Evolutionary conservation across 2,329 filamentous ascomycete species (phyloP).

Genomic region (Epichloe glyceriae): DNA sequence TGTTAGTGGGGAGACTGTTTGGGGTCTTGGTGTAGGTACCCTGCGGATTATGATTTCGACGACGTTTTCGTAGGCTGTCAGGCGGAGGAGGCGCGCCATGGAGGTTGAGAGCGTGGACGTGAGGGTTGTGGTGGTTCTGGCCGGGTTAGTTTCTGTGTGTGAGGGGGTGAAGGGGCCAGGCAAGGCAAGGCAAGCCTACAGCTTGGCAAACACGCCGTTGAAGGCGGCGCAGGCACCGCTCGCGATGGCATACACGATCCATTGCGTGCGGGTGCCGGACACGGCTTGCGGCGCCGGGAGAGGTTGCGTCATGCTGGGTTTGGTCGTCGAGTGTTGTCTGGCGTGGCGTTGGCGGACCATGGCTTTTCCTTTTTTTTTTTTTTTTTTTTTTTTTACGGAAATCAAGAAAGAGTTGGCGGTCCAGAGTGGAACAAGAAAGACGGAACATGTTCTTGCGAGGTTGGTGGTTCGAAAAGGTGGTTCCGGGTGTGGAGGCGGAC

Average conservation of each 20-base stretch:
- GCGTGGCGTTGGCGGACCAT: conserved; percentile 19
- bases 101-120: conserved; percentile 34
- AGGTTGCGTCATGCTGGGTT: conserved; percentile 6
- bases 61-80: conserved; percentile 25
- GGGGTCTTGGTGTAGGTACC: not conserved
- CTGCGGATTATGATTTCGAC: conserved; percentile 36
- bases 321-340: not conserved
- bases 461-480: too few species aligned
- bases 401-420: too few species aligned
- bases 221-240: conserved; percentile 69
- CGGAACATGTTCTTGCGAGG: too few species aligned
- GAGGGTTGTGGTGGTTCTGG: conserved; percentile 42
- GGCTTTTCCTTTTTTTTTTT: not conserved
- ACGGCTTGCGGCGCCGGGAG: conserved; percentile 8
- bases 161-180: not conserved
- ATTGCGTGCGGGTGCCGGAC: conserved; percentile 29
- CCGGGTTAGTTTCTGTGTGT: not conserved
- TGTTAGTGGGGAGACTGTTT: not conserved
- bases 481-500: too few species aligned
- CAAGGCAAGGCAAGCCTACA: conserved; percentile 46
- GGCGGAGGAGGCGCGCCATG: conserved; percentile 31
- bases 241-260: conserved; percentile 57
- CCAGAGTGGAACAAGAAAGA: too few species aligned
- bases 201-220: conserved; percentile 73
- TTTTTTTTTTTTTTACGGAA: too few species aligned